A percentile compares a stretch with the other conserved stretches of the same genome.
Conservation (phyloP, 164 flowering plant species). For the Hamamelis virginiana region DNA sequence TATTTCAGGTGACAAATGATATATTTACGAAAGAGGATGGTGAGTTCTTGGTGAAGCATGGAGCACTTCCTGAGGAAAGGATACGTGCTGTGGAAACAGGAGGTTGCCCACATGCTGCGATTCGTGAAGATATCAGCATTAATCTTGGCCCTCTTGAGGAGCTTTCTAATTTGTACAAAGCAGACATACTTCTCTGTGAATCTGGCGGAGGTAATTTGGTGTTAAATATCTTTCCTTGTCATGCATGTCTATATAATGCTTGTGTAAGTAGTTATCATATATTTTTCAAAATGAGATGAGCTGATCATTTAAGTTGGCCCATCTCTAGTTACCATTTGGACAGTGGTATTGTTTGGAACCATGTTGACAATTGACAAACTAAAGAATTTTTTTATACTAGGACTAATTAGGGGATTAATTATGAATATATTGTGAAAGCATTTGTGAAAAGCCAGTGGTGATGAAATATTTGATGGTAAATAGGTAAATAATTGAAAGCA, state of each 20-base stretch:
- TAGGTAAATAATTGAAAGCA: neutral
- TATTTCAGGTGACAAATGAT: conserved; percentile 86
- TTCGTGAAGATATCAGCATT: conserved; percentile 97
- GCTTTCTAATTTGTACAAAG: conserved; percentile 80
- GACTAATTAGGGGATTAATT: too few species aligned
- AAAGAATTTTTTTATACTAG: too few species aligned
- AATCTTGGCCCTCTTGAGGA: conserved; percentile 98
- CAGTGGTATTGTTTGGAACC: too few species aligned
- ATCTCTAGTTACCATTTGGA: neutral
- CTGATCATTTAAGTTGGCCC: neutral
- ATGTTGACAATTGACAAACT: too few species aligned
- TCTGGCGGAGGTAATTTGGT: conserved; percentile 88
- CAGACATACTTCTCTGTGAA: conserved; percentile 97
- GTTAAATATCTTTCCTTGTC: neutral
- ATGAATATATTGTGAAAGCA: too few species aligned
- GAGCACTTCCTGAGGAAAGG: conserved; percentile 96
- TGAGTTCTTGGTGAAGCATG: conserved; percentile 86
- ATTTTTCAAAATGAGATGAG: neutral
- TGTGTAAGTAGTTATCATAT: too few species aligned
- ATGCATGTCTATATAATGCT: neutral
- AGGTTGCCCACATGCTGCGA: conserved; percentile 99
- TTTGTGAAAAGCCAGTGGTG: too few species aligned
- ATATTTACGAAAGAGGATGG: conserved; percentile 99
- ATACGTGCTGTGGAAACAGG: conserved; percentile 99
- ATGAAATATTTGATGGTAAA: too few species aligned